These are phyloP conservation scores for Aureobasidium sp. DNA, from an alignment of 2,329 filamentous ascomycete genomes.

Conservation along the genomic window DNA sequence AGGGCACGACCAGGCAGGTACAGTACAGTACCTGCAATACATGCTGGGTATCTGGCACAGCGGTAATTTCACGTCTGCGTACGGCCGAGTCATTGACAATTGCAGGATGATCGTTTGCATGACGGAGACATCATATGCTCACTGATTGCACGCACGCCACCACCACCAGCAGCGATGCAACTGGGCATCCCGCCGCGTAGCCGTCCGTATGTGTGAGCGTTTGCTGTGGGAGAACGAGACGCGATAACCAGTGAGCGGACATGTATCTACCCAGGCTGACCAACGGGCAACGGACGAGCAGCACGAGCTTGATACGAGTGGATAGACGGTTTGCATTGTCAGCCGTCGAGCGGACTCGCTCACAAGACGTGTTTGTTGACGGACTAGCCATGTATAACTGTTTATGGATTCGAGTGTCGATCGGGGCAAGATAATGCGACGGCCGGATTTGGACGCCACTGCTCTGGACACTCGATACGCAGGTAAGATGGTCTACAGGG, in stretches of 20 bases:
- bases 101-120: constrained; percentile 10
- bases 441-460: neutral
- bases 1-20: neutral
- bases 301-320: constrained; percentile 6
- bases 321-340: constrained; percentile 3
- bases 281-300: constrained; percentile 14
- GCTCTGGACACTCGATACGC: neutral
- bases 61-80: constrained; percentile 4
- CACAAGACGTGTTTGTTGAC: constrained; percentile 12
- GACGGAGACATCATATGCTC: neutral
- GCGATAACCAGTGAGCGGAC: constrained; percentile 13
- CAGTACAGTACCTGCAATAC: constrained; percentile 1
- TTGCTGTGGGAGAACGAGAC: constrained; percentile 10
- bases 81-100: constrained; percentile 13
- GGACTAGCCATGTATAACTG: constrained; percentile 10
- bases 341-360: neutral
- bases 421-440: neutral
- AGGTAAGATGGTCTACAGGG: neutral
- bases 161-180: neutral
- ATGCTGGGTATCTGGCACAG: neutral
- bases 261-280: constrained; percentile 9
- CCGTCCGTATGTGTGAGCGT: constrained; percentile 10
- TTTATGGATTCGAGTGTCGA: constrained; percentile 2
- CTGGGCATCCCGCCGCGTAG: constrained; percentile 4
- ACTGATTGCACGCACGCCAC: neutral